Evolutionary conservation across 768 basidiomycete genomes (phyloP).

Genomic region (Porpolomopsis calyptriformis): DNA sequence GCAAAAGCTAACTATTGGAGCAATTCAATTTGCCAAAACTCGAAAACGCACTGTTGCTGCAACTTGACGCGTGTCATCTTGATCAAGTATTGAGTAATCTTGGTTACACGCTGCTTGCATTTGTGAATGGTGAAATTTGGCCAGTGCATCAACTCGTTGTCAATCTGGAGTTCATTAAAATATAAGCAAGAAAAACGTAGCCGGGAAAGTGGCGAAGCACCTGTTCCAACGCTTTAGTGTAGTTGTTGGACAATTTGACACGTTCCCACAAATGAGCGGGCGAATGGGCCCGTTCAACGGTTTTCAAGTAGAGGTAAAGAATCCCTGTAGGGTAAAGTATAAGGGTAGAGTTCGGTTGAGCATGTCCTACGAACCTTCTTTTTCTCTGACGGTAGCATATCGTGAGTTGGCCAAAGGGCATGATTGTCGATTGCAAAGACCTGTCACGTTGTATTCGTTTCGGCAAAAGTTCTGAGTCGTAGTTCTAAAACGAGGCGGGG

Average conservation of each 20-base stretch:
- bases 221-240: conserved; percentile 91
- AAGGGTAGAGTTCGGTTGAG: conserved; percentile 2
- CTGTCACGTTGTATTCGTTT: conserved; percentile 98
- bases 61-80: conserved; percentile 91
- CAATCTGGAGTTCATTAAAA: conserved; percentile 52
- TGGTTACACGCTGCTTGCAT: conserved; percentile 98
- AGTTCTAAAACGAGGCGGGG: conserved; percentile 42
- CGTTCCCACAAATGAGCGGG: conserved; percentile 98
- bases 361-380: conserved; percentile 55
- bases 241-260: conserved; percentile 86
- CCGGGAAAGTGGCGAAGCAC: conserved; percentile 29
- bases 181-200: not conserved
- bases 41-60: conserved; percentile 59
- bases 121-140: conserved; percentile 96
- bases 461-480: conserved; percentile 95
- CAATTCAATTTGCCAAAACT: not conserved
- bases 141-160: conserved; percentile 94
- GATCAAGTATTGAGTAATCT: conserved; percentile 98
- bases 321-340: conserved; percentile 38
- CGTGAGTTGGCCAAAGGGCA: conserved; percentile 97
- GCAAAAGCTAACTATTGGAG: not conserved
- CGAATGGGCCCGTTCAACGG: conserved; percentile 92
- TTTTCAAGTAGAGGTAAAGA: conserved; percentile 92
- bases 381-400: conserved; percentile 96
- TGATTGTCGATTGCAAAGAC: conserved; percentile 87